Evolutionary conservation across 1,284 basidiomycete genomes (phyloP), one percentile per base, ranked within the genome.

Genomic region (Melanopsichium pennsylvanicum): DNA sequence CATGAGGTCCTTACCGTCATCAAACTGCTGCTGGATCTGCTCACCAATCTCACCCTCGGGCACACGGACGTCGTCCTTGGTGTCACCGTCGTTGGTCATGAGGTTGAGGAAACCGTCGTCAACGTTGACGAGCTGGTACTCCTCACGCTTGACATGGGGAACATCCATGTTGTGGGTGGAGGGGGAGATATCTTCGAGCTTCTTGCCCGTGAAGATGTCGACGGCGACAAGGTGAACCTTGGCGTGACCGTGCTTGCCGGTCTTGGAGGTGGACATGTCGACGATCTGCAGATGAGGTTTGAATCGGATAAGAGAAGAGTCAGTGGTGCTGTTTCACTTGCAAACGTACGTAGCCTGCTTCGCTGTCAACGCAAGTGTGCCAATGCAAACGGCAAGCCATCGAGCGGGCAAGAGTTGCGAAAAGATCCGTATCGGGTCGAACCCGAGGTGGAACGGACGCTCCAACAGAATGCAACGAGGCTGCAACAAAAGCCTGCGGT

Each of bases 111-210:
- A 97, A 74, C 88, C 82, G 61, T 83, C 82, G 74, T 82, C 72
- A 71, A 82, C 81, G 83, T 84, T 82, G 82, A 93, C 90, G 80
- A 98, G 89, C 83, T 90, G 87, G 87, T 89, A 97, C 88, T 98
- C 96, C 66, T 86, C 87, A 83, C 95, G 91, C 55, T 56, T 74
- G 82, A 98, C 94, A 85, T 97, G 90, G 83, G 95, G 95, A 80
- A 97, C 95, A 81, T 97, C 93, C 92, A 97, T 92, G 86, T 96
- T 96, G 87, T 96, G 93, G 81, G 92, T 96, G 80, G 96, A 98
- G 81, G 95, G 95, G 77, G 85, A 95, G 83, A 97, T 94, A 87
- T 97, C 95, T 87, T 98, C 95, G 50, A 43, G 56, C 71, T 72
- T 71, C 54, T 62, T 56, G 47, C 50, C 47, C 43, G 76, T 78